Percentiles rank a stretch among this genome's conserved stretches.
These are phyloP conservation scores for Russula abietina DNA, from an alignment of 768 basidiomycete genomes.

Conservation along the genomic window DNA sequence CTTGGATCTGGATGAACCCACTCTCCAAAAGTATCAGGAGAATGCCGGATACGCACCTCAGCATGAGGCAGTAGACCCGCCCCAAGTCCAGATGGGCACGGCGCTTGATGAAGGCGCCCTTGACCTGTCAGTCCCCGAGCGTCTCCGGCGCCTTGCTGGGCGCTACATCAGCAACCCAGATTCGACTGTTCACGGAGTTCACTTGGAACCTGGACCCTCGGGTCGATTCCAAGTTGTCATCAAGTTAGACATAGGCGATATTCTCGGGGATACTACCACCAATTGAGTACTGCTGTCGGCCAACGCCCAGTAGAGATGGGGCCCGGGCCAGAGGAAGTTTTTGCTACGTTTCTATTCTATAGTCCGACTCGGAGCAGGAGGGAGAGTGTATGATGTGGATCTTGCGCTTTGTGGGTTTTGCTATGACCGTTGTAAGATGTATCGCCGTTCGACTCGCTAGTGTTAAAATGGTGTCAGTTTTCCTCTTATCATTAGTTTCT, in stretches of 20 bases:
- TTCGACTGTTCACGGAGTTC: background rate
- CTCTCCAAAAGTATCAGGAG: background rate
- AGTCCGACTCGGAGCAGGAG: background rate
- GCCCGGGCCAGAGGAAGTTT: too few species aligned
- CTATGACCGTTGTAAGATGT: background rate
- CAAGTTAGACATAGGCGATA: background rate
- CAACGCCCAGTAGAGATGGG: too few species aligned
- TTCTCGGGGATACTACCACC: background rate
- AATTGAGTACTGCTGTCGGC: background rate
- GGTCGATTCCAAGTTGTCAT: constrained; percentile 5
- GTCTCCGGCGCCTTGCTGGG: too few species aligned
- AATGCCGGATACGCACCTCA: too few species aligned
- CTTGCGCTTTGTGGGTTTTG: background rate
- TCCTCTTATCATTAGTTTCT: background rate
- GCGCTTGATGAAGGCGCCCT: background rate
- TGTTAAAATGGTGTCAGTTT: background rate
- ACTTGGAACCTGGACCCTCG: background rate
- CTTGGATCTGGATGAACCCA: background rate
- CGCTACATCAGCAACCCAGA: background rate
- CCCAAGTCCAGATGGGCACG: background rate
- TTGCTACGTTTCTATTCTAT: background rate
- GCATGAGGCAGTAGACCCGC: too few species aligned
- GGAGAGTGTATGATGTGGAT: background rate
- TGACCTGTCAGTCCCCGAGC: background rate
- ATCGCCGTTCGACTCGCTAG: too few species aligned